These are phyloP conservation scores for Curvularia verruculosa DNA, from an alignment of 2,329 filamentous ascomycete species.

Conservation along the genomic window DNA sequence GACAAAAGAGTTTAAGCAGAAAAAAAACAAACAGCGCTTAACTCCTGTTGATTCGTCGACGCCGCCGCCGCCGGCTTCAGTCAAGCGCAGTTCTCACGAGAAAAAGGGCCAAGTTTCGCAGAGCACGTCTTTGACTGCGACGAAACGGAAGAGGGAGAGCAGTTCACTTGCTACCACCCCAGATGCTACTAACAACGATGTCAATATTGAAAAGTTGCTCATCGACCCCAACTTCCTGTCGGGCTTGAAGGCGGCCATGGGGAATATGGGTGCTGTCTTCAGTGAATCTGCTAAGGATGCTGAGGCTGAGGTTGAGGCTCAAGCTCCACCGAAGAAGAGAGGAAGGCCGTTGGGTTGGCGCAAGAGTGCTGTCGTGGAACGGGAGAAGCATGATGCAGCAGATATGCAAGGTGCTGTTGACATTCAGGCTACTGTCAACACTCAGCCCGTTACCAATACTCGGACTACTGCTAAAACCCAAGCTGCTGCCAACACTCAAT, in stretches of 20 bases:
- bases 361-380: conserved; percentile 4
- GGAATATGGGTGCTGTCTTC: conserved; percentile 18
- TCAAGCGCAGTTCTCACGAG: conserved; percentile 12
- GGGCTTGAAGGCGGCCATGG: conserved; percentile 15
- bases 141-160: conserved; percentile 30
- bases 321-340: conserved; percentile 8
- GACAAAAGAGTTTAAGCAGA: neutral
- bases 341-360: conserved; percentile 1
- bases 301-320: conserved; percentile 1
- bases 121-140: conserved; percentile 10
- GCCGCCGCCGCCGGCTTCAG: neutral
- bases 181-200: neutral
- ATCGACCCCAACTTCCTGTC: conserved; percentile 17
- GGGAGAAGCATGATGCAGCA: too few species aligned
- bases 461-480: too few species aligned
- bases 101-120: conserved; percentile 8
- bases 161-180: neutral
- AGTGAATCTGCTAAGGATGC: neutral
- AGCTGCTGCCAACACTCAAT: neutral
- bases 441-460: too few species aligned
- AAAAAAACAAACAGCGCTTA: neutral
- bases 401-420: too few species aligned
- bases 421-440: neutral
- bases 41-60: neutral
- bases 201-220: neutral